Evolutionary conservation across 2,329 filamentous ascomycete species (phyloP).

Genomic region (Leptographium wingfieldii): DNA sequence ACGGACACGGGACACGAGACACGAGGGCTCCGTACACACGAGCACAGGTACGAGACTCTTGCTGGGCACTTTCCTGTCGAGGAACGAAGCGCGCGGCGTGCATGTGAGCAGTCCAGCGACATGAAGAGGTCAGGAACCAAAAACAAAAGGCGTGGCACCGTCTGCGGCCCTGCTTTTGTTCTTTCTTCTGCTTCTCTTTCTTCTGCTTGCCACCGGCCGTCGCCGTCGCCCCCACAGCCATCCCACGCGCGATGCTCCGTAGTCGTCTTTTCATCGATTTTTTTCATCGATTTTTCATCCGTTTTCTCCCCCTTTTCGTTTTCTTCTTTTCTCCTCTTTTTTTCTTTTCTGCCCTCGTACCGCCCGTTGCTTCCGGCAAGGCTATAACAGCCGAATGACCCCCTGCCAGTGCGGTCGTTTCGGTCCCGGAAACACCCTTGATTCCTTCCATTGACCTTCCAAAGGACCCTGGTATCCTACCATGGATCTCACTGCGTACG

Average conservation of each 20-base stretch:
- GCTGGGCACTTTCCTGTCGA: too few relatives aligned
- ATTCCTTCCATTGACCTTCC: background rate
- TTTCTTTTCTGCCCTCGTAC: background rate
- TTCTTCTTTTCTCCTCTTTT: background rate
- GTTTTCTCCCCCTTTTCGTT: background rate
- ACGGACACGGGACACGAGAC: too few relatives aligned
- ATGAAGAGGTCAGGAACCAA: too few relatives aligned
- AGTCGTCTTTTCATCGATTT: background rate
- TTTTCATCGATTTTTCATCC: background rate
- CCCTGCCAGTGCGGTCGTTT: background rate
- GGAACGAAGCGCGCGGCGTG: too few relatives aligned
- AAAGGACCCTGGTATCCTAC: background rate
- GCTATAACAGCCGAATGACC: background rate
- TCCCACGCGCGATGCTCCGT: background rate
- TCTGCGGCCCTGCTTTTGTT: too few relatives aligned
- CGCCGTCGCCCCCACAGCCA: background rate
- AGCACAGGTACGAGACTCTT: too few relatives aligned
- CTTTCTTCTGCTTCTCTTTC: background rate
- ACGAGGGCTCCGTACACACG: too few relatives aligned
- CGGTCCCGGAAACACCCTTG: background rate
- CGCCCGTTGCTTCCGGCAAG: background rate
- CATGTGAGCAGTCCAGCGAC: too few relatives aligned
- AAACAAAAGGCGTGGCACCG: too few relatives aligned
- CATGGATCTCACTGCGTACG: too few relatives aligned
- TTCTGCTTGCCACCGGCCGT: background rate